phyloP scores from a whole-genome alignment of 768 basidiomycete species.

The Macrolepiota fuliginosa region DNA sequence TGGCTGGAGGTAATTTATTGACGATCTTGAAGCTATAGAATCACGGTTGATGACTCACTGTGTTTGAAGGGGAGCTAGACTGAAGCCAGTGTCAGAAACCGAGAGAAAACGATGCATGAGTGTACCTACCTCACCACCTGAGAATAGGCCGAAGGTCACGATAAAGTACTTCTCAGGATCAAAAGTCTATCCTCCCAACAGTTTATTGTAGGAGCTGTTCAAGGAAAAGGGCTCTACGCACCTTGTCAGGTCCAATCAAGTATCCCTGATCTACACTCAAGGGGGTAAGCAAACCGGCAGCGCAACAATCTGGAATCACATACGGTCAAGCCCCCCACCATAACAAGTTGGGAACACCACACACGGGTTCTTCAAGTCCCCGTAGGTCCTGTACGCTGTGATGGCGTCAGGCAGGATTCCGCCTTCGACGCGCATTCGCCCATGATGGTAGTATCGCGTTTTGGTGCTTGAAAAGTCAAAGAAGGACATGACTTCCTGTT shows the following conservation, averaged over 20 bases:
- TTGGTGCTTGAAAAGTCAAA: conserved; percentile 4
- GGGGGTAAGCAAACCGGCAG: background rate
- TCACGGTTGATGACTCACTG: conserved; percentile 29
- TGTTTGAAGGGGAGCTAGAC: conserved; percentile 65
- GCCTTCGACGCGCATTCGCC: conserved; percentile 49
- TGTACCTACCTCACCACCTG: conserved; percentile 52
- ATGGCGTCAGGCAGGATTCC: conserved; percentile 54
- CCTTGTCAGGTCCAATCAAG: conserved; percentile 51
- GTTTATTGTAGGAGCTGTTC: background rate
- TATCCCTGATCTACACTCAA: conserved; percentile 37
- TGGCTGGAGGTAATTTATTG: conserved; percentile 32
- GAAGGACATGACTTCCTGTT: background rate
- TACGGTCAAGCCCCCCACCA: conserved; percentile 51
- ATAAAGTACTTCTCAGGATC: conserved; percentile 51
- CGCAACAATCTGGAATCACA: conserved; percentile 14
- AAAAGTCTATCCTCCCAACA: conserved; percentile 32
- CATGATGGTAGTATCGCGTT: conserved; percentile 51
- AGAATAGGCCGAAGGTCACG: conserved; percentile 56
- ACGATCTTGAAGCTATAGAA: background rate
- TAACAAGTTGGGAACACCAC: conserved; percentile 59
- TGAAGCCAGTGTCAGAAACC: conserved; percentile 18
- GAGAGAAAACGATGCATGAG: background rate
- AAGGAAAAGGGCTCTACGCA: conserved; percentile 12
- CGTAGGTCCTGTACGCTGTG: conserved; percentile 57
- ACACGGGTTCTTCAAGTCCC: conserved; percentile 49